These are phyloP conservation scores for Pichia norvegensis DNA, from an alignment of 1,139 yeast species.

Conservation along the genomic window DNA sequence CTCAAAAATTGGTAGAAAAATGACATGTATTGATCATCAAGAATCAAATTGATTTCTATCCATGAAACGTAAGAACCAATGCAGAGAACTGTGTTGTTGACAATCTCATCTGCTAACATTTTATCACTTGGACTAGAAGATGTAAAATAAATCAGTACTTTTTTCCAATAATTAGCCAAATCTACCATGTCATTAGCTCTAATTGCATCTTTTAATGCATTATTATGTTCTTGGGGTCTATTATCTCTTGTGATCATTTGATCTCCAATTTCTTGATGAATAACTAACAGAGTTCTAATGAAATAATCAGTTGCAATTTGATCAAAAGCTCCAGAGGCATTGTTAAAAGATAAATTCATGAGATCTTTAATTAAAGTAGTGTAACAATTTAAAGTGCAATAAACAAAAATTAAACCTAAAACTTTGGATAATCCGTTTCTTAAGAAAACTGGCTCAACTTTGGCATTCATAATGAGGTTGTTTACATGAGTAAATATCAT, in stretches of 20 bases:
- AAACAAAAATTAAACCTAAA: conserved; percentile 61
- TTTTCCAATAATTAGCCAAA: conserved; percentile 65
- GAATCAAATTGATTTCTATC: conserved; percentile 83
- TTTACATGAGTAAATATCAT: conserved; percentile 36
- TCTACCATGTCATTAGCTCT: conserved; percentile 66
- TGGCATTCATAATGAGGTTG: conserved; percentile 28
- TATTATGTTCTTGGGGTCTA: conserved; percentile 56
- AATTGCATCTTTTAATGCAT: conserved; percentile 69
- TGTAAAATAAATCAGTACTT: conserved; percentile 37
- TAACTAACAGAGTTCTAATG: conserved; percentile 60
- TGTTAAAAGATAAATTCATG: conserved; percentile 32
- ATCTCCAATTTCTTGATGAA: conserved; percentile 92
- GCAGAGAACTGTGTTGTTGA: conserved; percentile 53
- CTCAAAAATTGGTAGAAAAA: conserved; percentile 58
- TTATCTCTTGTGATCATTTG: conserved; percentile 68
- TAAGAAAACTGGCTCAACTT: conserved; percentile 51
- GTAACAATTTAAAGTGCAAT: conserved; percentile 57
- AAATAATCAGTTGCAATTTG: conserved; percentile 66
- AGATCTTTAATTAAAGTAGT: conserved; percentile 63
- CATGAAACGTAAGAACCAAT: conserved; percentile 88
- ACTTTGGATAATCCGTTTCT: conserved; percentile 76
- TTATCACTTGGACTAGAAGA: conserved; percentile 17
- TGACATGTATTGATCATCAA: conserved; percentile 57
- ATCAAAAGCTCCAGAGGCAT: conserved; percentile 28
- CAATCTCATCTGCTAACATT: conserved; percentile 37